A percentile compares a stretch with the other conserved stretches of the same genome.
Conservation (phyloP, 1,284 basidiomycete species). For the Inonotus hispidus region DNA sequence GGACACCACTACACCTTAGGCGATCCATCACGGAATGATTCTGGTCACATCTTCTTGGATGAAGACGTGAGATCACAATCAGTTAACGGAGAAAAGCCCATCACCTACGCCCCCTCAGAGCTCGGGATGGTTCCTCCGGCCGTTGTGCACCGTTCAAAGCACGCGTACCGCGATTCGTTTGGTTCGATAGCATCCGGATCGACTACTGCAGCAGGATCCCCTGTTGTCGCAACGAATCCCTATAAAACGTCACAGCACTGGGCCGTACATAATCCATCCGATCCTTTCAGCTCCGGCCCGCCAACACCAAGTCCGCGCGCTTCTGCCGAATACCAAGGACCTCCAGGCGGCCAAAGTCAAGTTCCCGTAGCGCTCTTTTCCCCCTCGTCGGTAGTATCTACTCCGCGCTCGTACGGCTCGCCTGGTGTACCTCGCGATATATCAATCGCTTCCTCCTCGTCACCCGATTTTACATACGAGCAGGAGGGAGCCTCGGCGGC, state of each 20-base stretch:
- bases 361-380: conserved; percentile 11
- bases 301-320: conserved; percentile 5
- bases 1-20: not conserved
- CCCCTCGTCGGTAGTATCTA: conserved; percentile 5
- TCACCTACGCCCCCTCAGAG: not conserved
- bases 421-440: conserved; percentile 16
- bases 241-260: conserved; percentile 4
- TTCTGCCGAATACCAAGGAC: conserved; percentile 1
- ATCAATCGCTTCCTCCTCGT: conserved; percentile 8
- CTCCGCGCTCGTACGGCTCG: conserved; percentile 4
- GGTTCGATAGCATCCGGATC: conserved; percentile 3
- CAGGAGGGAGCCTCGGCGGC: not conserved
- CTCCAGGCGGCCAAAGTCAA: conserved; percentile 6
- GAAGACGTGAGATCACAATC: not conserved
- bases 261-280: conserved; percentile 4
- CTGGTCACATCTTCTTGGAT: not conserved
- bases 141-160: conserved; percentile 2
- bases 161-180: conserved; percentile 7
- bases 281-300: conserved; percentile 8
- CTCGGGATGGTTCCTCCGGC: conserved; percentile 1
- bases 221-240: not conserved
- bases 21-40: not conserved
- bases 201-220: not conserved
- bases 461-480: conserved; percentile 5
- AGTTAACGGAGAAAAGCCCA: conserved; percentile 5